Conservation (phyloP, 2,329 filamentous ascomycete species). For the Colletotrichum siamense region DNA sequence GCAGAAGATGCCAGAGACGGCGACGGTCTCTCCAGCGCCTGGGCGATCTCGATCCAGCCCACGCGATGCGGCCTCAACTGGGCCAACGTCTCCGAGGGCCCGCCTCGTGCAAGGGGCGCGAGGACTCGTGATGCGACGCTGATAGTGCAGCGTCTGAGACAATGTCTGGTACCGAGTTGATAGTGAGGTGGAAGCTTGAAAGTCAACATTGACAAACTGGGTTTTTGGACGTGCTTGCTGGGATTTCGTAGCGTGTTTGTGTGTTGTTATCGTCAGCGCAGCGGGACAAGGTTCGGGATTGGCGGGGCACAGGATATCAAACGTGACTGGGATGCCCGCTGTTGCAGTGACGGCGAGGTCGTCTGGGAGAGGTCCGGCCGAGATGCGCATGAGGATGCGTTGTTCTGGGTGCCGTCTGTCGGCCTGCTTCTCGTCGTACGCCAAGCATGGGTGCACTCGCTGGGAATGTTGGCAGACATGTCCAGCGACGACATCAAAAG, state of each 20-base stretch:
- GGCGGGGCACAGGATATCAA: background rate
- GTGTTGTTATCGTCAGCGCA: background rate
- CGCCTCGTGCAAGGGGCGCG: background rate
- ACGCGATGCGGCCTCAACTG: background rate
- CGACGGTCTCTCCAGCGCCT: background rate
- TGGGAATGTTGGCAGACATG: background rate
- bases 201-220: background rate
- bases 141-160: background rate
- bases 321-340: background rate
- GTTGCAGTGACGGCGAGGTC: background rate
- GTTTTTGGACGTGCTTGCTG: background rate
- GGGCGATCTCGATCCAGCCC: conserved; percentile 8
- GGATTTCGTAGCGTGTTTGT: background rate
- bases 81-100: background rate
- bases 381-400: background rate
- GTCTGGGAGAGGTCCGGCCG: background rate
- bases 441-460: background rate
- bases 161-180: background rate
- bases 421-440: background rate
- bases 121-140: background rate
- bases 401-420: background rate
- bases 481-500: background rate
- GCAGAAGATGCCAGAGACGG: background rate
- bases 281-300: background rate
- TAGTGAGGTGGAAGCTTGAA: background rate